Base-by-base conservation (phyloP, 1,284 basidiomycete genomes). In the Golubevia pallescens region DNA sequence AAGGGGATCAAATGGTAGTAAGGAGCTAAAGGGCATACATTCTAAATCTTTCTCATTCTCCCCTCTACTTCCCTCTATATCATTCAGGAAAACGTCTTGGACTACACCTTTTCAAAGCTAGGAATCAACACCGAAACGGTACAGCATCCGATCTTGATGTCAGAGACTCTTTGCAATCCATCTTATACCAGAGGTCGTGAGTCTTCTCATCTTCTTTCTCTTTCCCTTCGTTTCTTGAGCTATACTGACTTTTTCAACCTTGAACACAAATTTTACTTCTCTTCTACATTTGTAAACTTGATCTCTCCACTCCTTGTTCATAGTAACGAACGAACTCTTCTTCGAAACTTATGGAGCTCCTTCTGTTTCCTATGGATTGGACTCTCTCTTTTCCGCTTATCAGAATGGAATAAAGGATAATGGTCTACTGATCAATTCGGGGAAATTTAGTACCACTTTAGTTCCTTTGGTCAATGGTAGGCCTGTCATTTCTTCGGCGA, bases 341-440 rank as follows among this genome's bases (percentile, higher is more conserved):
- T 99, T 99, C 82, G 97, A 99, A 87, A 90, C 92, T 58, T 99
- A 99, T 85, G 89, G 89, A 16, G 93, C 92, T 0, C 95, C 95
- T 0, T 91, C 92, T 1, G 88, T 98, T 57, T 89, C 92, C 14
- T 99, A 93, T 86, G 94, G 93, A 66, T 88, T 98, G 70, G 97
- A 99, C 83, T 92, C 93, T 5, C 88, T 96, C 65, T 96, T 97
- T 89, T 94, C 95, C 0, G 95, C 97, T 78, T 94, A 89, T 58
- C 68, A 76, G 21, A 85, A 85, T 57, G 63, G 70, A 8, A 67
- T 84, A 16, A 67, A 66, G 5, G 63, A 69, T 6, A 73, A 84
- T 20, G 77, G 78, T 0, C 70, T 85, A 6, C 53, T 84, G 7
- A 78, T 85, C 13, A 78, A 73, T 3, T 71, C 77, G 0, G 83